Evolutionary conservation across 768 basidiomycete genomes (phyloP).

Genomic region (Psilocybe sp.): DNA sequence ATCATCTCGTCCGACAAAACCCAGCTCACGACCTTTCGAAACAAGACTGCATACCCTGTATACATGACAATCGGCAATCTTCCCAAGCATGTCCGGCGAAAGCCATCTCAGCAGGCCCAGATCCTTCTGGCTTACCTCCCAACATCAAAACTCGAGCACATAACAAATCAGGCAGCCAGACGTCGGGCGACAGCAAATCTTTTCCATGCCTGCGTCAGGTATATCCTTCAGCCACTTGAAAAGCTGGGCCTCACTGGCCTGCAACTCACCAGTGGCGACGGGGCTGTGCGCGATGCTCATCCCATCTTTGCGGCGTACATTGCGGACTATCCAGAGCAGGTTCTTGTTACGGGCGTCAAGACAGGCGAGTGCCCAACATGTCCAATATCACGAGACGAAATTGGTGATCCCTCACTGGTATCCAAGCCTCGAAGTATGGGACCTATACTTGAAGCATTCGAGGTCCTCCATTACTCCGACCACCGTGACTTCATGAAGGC

Average conservation of each 20-base stretch:
- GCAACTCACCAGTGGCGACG: conserved; percentile 28
- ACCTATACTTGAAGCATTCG: background rate
- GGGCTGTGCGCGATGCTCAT: conserved; percentile 15
- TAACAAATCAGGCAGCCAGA: conserved; percentile 1
- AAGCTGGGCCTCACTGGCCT: conserved; percentile 25
- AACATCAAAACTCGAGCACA: conserved; percentile 23
- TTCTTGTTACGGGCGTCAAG: conserved; percentile 27
- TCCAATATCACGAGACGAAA: background rate
- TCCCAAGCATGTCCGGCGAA: conserved; percentile 25
- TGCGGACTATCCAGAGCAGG: conserved; percentile 37
- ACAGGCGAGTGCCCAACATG: conserved; percentile 17
- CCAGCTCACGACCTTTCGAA: conserved; percentile 31
- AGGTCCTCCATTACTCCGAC: background rate
- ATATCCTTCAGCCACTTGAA: conserved; percentile 25
- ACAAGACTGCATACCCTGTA: conserved; percentile 40
- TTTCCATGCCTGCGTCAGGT: conserved; percentile 34
- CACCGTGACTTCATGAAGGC: background rate
- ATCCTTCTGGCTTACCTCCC: conserved; percentile 38
- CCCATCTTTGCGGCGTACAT: conserved; percentile 16
- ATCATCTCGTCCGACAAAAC: conserved; percentile 34
- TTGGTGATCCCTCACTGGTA: background rate
- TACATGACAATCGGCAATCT: conserved; percentile 43
- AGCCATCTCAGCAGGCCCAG: conserved; percentile 27
- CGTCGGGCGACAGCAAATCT: conserved; percentile 18
- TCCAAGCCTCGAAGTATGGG: no score